Percentiles rank a stretch among this genome's conserved stretches.
These are phyloP conservation scores for Capronia coronata DNA, from an alignment of 2,329 filamentous ascomycete genomes.

Conservation along the genomic window DNA sequence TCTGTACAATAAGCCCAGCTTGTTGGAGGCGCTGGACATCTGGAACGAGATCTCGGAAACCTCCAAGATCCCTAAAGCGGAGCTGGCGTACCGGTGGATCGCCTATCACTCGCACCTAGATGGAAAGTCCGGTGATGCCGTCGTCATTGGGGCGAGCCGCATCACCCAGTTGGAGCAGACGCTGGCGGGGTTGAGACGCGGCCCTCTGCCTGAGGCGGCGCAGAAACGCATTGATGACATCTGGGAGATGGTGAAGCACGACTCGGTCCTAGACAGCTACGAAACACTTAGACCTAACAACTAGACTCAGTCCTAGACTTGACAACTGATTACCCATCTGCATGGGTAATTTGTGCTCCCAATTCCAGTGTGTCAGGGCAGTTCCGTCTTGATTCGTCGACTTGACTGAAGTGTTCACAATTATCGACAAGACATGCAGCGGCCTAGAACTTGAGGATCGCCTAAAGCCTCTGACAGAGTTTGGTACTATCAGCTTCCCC, in stretches of 20 bases:
- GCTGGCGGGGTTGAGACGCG: constrained; percentile 28
- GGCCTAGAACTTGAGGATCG: too few species aligned
- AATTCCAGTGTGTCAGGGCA: too few species aligned
- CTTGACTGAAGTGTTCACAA: too few species aligned
- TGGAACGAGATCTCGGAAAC: constrained; percentile 30
- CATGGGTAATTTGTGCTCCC: too few species aligned
- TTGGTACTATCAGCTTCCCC: too few species aligned
- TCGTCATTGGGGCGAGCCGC: constrained; percentile 36
- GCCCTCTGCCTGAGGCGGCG: constrained; percentile 31
- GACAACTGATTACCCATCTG: too few species aligned
- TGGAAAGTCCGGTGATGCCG: constrained; percentile 29
- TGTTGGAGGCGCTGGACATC: constrained; percentile 30
- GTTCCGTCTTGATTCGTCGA: too few species aligned
- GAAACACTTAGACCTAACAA: too few species aligned
- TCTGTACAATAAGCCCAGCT: too few species aligned
- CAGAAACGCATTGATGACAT: constrained; percentile 28
- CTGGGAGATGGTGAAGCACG: constrained; percentile 30
- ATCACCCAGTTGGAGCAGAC: constrained; percentile 33
- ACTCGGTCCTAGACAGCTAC: constrained; percentile 28
- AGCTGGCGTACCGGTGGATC: constrained; percentile 36
- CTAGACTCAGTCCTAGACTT: too few species aligned
- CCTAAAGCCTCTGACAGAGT: too few species aligned
- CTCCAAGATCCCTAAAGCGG: constrained; percentile 29
- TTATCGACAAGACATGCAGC: too few species aligned
- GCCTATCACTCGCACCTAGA: constrained; percentile 31